phyloP scores from a whole-genome alignment of 805 yeast genomes.

The Candida koratica region DNA sequence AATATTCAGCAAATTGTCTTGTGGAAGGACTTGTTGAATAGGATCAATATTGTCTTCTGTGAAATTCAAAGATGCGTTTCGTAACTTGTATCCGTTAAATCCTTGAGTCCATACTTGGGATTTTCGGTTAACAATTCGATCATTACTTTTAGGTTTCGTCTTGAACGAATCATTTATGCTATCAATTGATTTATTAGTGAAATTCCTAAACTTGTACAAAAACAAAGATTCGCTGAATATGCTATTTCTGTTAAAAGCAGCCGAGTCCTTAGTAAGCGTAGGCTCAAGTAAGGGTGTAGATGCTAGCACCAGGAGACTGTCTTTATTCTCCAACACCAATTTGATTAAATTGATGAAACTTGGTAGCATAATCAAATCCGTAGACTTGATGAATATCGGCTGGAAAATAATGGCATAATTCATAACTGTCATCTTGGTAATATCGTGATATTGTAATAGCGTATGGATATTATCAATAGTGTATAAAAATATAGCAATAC shows the following conservation, averaged over 20 bases:
- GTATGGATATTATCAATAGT: conserved; percentile 15
- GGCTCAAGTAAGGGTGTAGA: not conserved
- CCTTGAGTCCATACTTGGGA: conserved; percentile 3
- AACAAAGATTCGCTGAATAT: conserved; percentile 4
- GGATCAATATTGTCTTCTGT: conserved; percentile 9
- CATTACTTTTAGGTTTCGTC: conserved; percentile 1
- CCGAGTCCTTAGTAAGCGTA: not conserved
- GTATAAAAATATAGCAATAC: conserved; percentile 12
- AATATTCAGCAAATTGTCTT: not conserved
- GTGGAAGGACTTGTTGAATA: not conserved
- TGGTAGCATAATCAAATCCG: conserved; percentile 15
- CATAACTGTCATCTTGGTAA: conserved; percentile 27
- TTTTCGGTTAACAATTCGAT: not conserved
- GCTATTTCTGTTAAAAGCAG: not conserved
- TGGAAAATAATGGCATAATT: conserved; percentile 31
- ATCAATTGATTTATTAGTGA: conserved; percentile 16
- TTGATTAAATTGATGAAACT: conserved; percentile 18
- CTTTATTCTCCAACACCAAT: conserved; percentile 17
- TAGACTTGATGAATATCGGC: conserved; percentile 24
- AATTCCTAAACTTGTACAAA: conserved; percentile 13
- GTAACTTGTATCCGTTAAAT: conserved; percentile 11
- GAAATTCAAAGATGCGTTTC: conserved; percentile 10
- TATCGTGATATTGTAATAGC: conserved; percentile 16
- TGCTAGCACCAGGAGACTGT: not conserved
- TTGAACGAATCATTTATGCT: conserved; percentile 14